These are phyloP conservation scores for Nemania serpens DNA, from an alignment of 2,329 filamentous ascomycete genomes.

Conservation along the genomic window DNA sequence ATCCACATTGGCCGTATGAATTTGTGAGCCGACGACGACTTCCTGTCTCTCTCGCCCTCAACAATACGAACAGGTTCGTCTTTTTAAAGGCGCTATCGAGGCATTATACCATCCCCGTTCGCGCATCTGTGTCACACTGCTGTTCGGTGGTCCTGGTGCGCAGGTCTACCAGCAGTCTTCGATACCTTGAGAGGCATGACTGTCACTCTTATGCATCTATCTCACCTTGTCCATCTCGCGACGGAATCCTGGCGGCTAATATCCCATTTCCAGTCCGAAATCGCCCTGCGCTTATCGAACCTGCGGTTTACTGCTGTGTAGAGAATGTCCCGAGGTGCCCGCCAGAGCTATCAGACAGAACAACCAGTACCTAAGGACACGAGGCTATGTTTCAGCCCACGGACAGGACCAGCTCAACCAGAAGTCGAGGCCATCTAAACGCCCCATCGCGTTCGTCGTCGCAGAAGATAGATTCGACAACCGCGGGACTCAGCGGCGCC, in stretches of 20 bases:
- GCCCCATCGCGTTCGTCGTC: constrained; percentile 68
- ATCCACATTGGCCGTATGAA: neutral
- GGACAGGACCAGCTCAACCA: constrained; percentile 33
- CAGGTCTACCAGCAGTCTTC: neutral
- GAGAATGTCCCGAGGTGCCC: constrained; percentile 39
- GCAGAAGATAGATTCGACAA: constrained; percentile 62
- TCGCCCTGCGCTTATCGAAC: constrained; percentile 21
- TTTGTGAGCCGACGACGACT: neutral
- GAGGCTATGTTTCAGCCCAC: constrained; percentile 32
- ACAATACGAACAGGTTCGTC: neutral
- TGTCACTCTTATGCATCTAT: neutral
- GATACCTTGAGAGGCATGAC: neutral
- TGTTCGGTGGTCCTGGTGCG: constrained; percentile 1
- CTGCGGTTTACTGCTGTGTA: neutral
- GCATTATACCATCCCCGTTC: neutral
- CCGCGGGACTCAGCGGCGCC: constrained; percentile 63
- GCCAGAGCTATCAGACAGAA: constrained; percentile 35
- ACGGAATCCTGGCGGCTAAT: constrained; percentile 4
- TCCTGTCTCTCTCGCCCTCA: neutral
- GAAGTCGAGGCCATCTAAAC: constrained; percentile 56
- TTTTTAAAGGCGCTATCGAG: neutral
- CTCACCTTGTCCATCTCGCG: neutral
- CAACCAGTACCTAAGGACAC: constrained; percentile 36
- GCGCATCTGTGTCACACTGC: constrained; percentile 7
- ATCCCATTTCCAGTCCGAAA: constrained; percentile 19